These are phyloP conservation scores for Trametes elegans DNA, from an alignment of 768 basidiomycete species.

Conservation along the genomic window DNA sequence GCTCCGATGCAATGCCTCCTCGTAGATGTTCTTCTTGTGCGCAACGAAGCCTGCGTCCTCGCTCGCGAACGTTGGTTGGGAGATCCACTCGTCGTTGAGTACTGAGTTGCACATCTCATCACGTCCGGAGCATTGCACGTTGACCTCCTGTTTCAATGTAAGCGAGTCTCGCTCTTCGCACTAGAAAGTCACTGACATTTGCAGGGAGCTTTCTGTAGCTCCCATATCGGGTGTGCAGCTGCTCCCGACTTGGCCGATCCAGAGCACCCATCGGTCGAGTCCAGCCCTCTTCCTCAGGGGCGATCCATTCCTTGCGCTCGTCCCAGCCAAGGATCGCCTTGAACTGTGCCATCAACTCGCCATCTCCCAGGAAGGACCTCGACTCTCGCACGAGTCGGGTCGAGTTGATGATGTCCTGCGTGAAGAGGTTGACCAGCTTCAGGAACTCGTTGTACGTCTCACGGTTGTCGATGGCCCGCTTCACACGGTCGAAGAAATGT, in stretches of 20 bases:
- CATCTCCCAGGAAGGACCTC: constrained; percentile 67
- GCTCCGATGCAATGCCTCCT: constrained; percentile 92
- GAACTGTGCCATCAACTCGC: constrained; percentile 79
- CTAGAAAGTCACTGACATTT: constrained; percentile 59
- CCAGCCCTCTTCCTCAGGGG: constrained; percentile 30
- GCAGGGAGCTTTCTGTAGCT: constrained; percentile 87
- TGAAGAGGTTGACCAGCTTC: constrained; percentile 91
- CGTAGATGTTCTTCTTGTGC: constrained; percentile 93
- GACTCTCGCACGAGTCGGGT: constrained; percentile 80
- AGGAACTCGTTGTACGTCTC: constrained; percentile 93
- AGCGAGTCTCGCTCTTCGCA: background rate
- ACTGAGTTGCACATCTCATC: constrained; percentile 97
- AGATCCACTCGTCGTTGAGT: constrained; percentile 97
- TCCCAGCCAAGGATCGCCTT: constrained; percentile 88
- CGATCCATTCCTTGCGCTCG: constrained; percentile 50
- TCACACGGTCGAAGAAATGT: constrained; percentile 92
- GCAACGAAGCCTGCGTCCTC: constrained; percentile 91
- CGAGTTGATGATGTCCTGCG: constrained; percentile 90
- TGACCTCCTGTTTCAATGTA: constrained; percentile 62
- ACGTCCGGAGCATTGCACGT: constrained; percentile 88
- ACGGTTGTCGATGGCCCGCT: constrained; percentile 63
- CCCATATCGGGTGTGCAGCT: constrained; percentile 73
- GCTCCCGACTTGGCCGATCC: constrained; percentile 53
- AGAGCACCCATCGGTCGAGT: constrained; percentile 29
- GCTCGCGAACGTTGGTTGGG: constrained; percentile 92